A percentile compares a stretch with the other conserved stretches of the same genome.
Conservation (phyloP, 306 rosid genomes). For the Nissolia schottii region DNA sequence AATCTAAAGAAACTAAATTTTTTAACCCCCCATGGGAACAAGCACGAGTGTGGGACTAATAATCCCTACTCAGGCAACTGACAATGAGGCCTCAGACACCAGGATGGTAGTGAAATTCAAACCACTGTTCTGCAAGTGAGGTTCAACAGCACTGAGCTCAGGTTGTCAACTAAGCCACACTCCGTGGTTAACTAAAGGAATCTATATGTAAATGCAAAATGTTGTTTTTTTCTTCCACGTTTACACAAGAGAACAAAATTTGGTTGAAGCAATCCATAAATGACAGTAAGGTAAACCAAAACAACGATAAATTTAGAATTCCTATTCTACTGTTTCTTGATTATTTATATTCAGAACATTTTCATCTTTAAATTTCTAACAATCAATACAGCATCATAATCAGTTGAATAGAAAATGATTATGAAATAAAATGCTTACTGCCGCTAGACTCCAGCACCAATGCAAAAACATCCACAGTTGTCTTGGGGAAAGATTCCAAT, state of each 20-base stretch:
- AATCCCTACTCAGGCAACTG: neutral
- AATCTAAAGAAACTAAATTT: too few species aligned
- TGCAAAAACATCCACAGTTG: constrained; percentile 94
- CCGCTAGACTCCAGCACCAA: constrained; percentile 96
- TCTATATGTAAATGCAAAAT: neutral
- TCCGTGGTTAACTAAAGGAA: neutral
- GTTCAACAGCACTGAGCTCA: neutral
- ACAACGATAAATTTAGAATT: neutral
- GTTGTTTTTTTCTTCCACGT: neutral
- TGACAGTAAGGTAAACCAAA: neutral
- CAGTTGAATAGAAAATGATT: constrained; percentile 9
- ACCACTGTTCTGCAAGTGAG: neutral
- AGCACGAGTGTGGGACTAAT: too few species aligned
- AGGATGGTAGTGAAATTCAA: neutral
- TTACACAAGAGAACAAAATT: constrained; percentile 3
- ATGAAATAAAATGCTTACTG: constrained; percentile 54
- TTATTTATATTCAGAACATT: neutral
- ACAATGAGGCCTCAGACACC: neutral
- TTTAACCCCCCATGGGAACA: too few species aligned
- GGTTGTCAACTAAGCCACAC: neutral
- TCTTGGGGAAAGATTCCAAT: constrained; percentile 85
- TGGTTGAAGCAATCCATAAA: neutral
- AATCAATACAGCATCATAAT: neutral
- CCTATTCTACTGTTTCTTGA: neutral
- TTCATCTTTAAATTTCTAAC: neutral